Conservation (phyloP, 345 rosid genomes). For the Pugionium dolabratum region DNA sequence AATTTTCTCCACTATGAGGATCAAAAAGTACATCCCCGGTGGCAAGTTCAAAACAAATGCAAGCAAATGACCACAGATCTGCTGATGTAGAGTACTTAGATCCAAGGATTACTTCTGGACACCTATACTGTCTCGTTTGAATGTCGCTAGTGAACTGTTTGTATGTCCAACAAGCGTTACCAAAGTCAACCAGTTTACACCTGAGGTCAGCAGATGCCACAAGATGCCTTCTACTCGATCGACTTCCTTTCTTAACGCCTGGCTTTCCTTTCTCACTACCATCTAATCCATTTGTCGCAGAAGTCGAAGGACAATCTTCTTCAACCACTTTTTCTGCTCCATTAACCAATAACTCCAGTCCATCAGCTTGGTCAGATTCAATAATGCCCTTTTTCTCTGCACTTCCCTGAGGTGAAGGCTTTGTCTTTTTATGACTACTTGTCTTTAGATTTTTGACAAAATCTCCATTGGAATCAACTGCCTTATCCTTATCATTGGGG, state of each 20-base stretch:
- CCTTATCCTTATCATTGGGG: constrained; percentile 51
- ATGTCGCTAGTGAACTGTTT: constrained; percentile 93
- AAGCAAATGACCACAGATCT: constrained; percentile 91
- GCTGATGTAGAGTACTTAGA: constrained; percentile 83
- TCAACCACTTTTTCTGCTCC: constrained; percentile 28
- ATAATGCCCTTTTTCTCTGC: constrained; percentile 41
- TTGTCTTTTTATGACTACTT: constrained; percentile 65
- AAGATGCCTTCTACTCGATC: constrained; percentile 48
- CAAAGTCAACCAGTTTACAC: constrained; percentile 94
- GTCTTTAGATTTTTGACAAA: constrained; percentile 71
- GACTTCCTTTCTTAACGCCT: constrained; percentile 39
- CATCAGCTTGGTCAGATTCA: constrained; percentile 44
- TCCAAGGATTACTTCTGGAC: constrained; percentile 92
- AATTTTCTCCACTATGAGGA: constrained; percentile 92
- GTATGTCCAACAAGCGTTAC: constrained; percentile 94
- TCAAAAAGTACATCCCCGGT: constrained; percentile 93
- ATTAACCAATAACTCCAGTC: constrained; percentile 40
- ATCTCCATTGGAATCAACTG: constrained; percentile 50
- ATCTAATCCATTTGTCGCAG: constrained; percentile 27
- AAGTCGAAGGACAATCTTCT: constrained; percentile 40
- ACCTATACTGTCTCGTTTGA: constrained; percentile 93
- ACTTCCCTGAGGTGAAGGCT: constrained; percentile 57
- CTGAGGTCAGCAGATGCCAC: constrained; percentile 57
- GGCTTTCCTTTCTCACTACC: constrained; percentile 41
- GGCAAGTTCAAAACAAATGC: constrained; percentile 89